Evolutionary conservation across 176 grass and related monocot species (phyloP).

Genomic region (Areca catechu): DNA sequence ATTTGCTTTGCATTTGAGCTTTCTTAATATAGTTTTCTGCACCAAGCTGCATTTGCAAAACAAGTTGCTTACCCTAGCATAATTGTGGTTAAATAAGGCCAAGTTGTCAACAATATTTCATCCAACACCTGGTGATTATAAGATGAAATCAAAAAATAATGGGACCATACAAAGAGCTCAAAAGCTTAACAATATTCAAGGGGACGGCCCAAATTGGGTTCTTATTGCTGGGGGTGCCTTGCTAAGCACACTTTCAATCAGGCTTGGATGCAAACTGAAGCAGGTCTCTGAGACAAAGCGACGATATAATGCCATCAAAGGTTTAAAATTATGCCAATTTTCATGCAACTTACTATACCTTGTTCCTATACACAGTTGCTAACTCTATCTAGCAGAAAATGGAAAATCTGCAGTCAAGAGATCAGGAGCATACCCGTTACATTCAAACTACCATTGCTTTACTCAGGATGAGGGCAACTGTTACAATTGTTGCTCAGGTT

Average conservation of each 20-base stretch:
- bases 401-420: slow-evolving; percentile 44
- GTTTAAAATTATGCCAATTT: slow-evolving; percentile 31
- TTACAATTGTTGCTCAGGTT: slow-evolving; percentile 60
- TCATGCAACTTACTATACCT: not conserved
- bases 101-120: slow-evolving; percentile 5
- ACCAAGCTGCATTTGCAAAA: not conserved
- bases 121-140: slow-evolving; percentile 28
- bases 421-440: slow-evolving; percentile 38
- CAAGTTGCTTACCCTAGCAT: slow-evolving; percentile 14
- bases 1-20: too few species aligned
- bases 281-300: slow-evolving; percentile 55
- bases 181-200: slow-evolving; percentile 44
- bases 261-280: slow-evolving; percentile 78
- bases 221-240: slow-evolving; percentile 74
- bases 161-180: slow-evolving; percentile 47
- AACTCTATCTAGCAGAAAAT: slow-evolving; percentile 17
- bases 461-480: slow-evolving; percentile 38
- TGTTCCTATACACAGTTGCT: not conserved
- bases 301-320: slow-evolving; percentile 43
- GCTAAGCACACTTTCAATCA: slow-evolving; percentile 71
- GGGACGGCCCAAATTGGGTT: slow-evolving; percentile 79
- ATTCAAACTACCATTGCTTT: slow-evolving; percentile 55
- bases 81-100: slow-evolving; percentile 25
- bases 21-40: too few species aligned
- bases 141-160: slow-evolving; percentile 59